Conservation (phyloP, 2,329 filamentous ascomycete genomes). For the Colletotrichum viniferum region DNA sequence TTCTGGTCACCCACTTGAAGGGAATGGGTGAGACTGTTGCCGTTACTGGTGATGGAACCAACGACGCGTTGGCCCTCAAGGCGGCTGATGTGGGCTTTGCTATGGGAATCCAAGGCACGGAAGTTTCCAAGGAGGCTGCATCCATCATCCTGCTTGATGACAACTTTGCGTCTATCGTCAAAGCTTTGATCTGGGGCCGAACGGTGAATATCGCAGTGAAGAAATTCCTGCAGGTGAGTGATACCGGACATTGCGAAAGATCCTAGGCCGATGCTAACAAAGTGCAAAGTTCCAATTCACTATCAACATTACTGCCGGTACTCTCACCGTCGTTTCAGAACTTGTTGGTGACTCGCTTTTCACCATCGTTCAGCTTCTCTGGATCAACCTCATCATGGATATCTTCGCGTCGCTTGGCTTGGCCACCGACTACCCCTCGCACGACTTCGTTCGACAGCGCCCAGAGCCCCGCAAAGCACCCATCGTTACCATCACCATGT, state of each 20-base stretch:
- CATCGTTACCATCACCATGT: conserved; percentile 72
- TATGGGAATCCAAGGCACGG: conserved; percentile 66
- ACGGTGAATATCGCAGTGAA: conserved; percentile 67
- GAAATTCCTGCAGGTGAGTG: conserved; percentile 62
- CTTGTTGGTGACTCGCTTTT: conserved; percentile 57
- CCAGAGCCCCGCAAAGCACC: conserved; percentile 32
- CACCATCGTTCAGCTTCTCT: conserved; percentile 62
- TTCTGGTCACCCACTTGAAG: conserved; percentile 66
- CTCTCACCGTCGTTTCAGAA: conserved; percentile 62
- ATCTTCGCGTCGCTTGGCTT: conserved; percentile 60
- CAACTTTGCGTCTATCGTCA: conserved; percentile 64
- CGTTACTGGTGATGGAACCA: conserved; percentile 67
- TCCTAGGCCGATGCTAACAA: not conserved
- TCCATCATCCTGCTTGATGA: conserved; percentile 67
- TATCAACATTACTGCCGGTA: conserved; percentile 64
- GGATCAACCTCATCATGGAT: conserved; percentile 67
- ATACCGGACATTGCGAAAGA: not conserved
- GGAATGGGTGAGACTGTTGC: conserved; percentile 63
- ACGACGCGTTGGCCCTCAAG: conserved; percentile 64
- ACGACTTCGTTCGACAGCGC: conserved; percentile 35
- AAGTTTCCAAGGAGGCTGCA: conserved; percentile 67
- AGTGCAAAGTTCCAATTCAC: conserved; percentile 58
- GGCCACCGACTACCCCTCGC: conserved; percentile 41
- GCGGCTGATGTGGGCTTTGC: conserved; percentile 67
- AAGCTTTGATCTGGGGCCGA: conserved; percentile 66